Percentiles rank a stretch among this genome's conserved stretches.
phyloP scores from a whole-genome alignment of 441 rosid genomes.

The Aquilaria agallochum region DNA sequence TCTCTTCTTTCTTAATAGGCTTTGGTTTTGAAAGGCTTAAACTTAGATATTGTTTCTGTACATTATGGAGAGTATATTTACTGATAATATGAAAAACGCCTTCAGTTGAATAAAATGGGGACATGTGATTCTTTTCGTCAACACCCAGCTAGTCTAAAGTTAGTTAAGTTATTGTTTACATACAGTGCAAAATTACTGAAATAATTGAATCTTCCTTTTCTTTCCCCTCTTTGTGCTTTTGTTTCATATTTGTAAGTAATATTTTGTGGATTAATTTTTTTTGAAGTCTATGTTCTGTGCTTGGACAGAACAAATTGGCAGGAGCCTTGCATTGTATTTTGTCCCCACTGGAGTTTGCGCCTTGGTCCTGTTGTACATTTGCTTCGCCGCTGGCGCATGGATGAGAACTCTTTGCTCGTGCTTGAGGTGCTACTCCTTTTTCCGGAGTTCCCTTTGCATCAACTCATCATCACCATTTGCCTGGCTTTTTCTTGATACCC shows the following conservation, averaged over 20 bases:
- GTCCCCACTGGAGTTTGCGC: constrained; percentile 79
- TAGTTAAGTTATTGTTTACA: too few species aligned
- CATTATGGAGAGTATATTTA: too few species aligned
- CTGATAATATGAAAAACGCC: too few species aligned
- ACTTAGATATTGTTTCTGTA: too few species aligned
- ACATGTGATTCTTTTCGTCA: too few species aligned
- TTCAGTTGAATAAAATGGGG: too few species aligned
- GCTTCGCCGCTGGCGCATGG: constrained; percentile 67
- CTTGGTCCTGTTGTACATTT: constrained; percentile 81
- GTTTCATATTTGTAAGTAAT: not conserved
- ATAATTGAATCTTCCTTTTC: not conserved
- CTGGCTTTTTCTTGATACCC: too few species aligned
- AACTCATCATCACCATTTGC: too few species aligned
- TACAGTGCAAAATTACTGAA: too few species aligned
- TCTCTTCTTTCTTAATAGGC: not conserved
- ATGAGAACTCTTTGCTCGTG: constrained; percentile 68
- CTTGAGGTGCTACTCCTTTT: constrained; percentile 49
- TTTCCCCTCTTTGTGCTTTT: not conserved
- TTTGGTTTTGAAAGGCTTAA: too few species aligned
- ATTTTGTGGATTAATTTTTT: not conserved
- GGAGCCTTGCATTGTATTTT: constrained; percentile 81
- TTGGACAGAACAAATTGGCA: constrained; percentile 63
- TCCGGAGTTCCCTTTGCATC: not conserved
- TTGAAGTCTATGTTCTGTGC: constrained; percentile 23
- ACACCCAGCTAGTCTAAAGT: too few species aligned